Evolutionary conservation across 2,329 filamentous ascomycete species (phyloP).

Genomic region (Plenodomus lindquistii): DNA sequence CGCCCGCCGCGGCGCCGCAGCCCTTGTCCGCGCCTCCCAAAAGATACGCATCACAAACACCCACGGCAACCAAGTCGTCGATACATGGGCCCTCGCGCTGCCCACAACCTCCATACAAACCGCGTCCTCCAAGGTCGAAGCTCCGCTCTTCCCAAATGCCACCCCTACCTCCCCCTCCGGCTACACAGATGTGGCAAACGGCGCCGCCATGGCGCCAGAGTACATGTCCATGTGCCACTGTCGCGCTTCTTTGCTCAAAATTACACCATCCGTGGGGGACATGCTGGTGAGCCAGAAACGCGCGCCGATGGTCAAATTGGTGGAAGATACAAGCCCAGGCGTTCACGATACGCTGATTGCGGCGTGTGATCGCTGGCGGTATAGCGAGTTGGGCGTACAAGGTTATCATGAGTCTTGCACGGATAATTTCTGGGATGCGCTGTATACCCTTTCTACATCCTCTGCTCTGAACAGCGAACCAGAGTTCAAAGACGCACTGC

Average conservation of each 20-base stretch:
- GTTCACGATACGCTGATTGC: constrained; percentile 43
- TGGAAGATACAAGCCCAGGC: constrained; percentile 40
- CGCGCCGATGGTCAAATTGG: constrained; percentile 36
- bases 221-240: constrained; percentile 45
- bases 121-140: constrained; percentile 27
- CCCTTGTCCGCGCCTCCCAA: constrained; percentile 43
- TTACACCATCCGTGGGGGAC: constrained; percentile 36
- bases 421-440: constrained; percentile 43
- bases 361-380: constrained; percentile 43
- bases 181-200: constrained; percentile 30
- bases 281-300: constrained; percentile 40
- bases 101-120: constrained; percentile 23
- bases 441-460: constrained; percentile 21
- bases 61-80: constrained; percentile 54
- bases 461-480: background rate
- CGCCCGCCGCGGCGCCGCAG: constrained; percentile 51
- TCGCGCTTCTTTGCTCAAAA: constrained; percentile 31
- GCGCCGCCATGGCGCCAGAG: constrained; percentile 33
- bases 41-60: constrained; percentile 54
- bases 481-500: constrained; percentile 24
- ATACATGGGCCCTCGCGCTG: constrained; percentile 54
- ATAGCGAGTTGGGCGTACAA: constrained; percentile 36
- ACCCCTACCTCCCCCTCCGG: constrained; percentile 22
- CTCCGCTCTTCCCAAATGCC: constrained; percentile 34
- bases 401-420: constrained; percentile 43